phyloP scores from a whole-genome alignment of 768 basidiomycete genomes.

The Glaciozyma antarctica region DNA sequence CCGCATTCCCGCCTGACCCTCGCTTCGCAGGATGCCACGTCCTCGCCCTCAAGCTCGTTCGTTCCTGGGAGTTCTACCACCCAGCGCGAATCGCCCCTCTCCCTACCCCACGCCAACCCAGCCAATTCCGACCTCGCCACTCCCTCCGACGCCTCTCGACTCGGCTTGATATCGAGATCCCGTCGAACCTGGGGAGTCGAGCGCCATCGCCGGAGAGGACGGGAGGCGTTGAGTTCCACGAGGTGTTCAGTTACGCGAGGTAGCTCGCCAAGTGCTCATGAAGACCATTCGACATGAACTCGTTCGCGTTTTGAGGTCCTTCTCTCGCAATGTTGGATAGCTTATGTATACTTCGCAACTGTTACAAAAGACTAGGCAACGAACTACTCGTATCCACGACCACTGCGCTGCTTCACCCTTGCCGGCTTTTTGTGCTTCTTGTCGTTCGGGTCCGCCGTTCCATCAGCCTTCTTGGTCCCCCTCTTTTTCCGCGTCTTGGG shows the following conservation, averaged over 20 bases:
- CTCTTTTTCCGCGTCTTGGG: too few relatives aligned
- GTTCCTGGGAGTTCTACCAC: constrained; percentile 13
- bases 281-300: constrained; percentile 24
- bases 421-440: too few relatives aligned
- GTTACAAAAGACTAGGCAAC: too few relatives aligned
- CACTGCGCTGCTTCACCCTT: too few relatives aligned
- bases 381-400: too few relatives aligned
- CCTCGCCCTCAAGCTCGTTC: constrained; percentile 77
- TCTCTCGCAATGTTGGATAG: not conserved
- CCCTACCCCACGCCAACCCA: not conserved
- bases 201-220: constrained; percentile 7
- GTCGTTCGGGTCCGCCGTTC: too few relatives aligned
- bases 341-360: too few relatives aligned
- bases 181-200: constrained; percentile 1
- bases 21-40: constrained; percentile 67
- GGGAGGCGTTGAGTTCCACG: constrained; percentile 6
- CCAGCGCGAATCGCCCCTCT: not conserved
- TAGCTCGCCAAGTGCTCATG: too few relatives aligned
- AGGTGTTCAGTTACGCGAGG: too few relatives aligned
- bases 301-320: constrained; percentile 20
- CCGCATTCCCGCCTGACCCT: not conserved
- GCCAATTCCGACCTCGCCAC: not conserved
- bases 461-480: too few relatives aligned
- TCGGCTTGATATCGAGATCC: constrained; percentile 13
- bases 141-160: constrained; percentile 12